Base-by-base conservation (phyloP, 441 rosid genomes). In the Brassica balearica region DNA sequence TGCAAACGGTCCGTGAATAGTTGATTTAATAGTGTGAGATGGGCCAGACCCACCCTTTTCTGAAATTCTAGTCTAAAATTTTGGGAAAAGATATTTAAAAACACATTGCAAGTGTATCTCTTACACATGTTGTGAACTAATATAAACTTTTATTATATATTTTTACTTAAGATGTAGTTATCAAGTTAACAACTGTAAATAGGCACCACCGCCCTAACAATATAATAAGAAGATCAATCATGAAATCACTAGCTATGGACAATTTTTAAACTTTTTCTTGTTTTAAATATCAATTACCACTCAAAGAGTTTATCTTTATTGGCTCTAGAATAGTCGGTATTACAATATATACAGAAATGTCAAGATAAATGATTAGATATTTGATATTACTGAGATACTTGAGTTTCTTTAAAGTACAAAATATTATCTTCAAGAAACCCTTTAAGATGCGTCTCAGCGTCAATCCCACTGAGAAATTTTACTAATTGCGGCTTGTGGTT, bases 21-120 rank as follows among this genome's bases (percentile, higher is more conserved):
- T 80, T 67, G 76, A 63, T 69, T 58, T 64, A 36, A 69, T 80
- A 70, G 82, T 74, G 82, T 58, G 23, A 75, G 43, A 74, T 80
- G 82, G 76, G 76, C 76, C 82, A 68, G 9, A 68, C 61, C 48
- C 74, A 29, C 69, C 48, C 27, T 65, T 63, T 64, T 15, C 11
- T 70, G 32, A 70, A 23, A 22, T 34, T 6, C 55, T 48, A 48
- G 34, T 17, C 38, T 32, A 53, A 2, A 17, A 64, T 25, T 15
- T 51, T 12, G 71, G 69, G 8, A 12, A 19, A 46, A 72, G 1
- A 3, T 58, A 0, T 2, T 19, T 3, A 6, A 19, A 5, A 22
- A 48, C 51, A 63, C 6, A 23, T 5, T 48, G 22, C 62, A 66
- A 38, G 41, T 69, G 43, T 70, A 71, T 77, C 12, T 29, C 62